Conservation (phyloP, 2,329 filamentous ascomycete species). For the Colletotrichum echinochloae region DNA sequence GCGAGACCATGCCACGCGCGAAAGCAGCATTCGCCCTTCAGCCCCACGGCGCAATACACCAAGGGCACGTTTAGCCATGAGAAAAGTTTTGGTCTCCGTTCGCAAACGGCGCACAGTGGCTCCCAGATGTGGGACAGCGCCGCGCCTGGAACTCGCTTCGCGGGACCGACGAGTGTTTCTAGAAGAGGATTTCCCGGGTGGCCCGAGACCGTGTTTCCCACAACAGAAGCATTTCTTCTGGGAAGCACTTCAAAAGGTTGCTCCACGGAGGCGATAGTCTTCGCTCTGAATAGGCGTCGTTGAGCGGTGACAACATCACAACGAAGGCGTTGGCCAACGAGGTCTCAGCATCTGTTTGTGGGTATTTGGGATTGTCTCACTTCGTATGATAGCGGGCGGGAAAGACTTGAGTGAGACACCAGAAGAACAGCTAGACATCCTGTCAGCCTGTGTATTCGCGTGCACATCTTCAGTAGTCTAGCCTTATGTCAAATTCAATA, state of each 20-base stretch:
- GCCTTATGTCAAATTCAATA: conserved; percentile 19
- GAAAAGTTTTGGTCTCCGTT: background rate
- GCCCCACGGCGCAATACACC: background rate
- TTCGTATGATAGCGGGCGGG: background rate
- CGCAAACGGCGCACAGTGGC: background rate
- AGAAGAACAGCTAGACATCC: background rate
- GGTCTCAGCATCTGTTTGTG: rapidly evolving
- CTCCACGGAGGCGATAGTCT: rapidly evolving
- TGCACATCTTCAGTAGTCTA: background rate
- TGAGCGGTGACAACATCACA: background rate
- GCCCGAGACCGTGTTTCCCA: background rate
- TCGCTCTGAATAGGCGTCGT: background rate
- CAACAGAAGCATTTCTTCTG: background rate
- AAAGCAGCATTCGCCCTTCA: background rate
- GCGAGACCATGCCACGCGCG: background rate
- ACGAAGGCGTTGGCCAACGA: background rate
- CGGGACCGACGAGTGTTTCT: background rate
- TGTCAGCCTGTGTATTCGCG: background rate
- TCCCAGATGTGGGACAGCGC: background rate
- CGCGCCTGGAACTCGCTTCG: background rate
- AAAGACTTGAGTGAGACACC: background rate
- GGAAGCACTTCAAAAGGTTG: rapidly evolving
- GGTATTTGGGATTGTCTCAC: background rate
- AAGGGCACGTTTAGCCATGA: background rate
- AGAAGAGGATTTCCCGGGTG: background rate